Evolutionary conservation across 805 yeast species (phyloP).

Genomic region (Candida cerambycidarum): DNA sequence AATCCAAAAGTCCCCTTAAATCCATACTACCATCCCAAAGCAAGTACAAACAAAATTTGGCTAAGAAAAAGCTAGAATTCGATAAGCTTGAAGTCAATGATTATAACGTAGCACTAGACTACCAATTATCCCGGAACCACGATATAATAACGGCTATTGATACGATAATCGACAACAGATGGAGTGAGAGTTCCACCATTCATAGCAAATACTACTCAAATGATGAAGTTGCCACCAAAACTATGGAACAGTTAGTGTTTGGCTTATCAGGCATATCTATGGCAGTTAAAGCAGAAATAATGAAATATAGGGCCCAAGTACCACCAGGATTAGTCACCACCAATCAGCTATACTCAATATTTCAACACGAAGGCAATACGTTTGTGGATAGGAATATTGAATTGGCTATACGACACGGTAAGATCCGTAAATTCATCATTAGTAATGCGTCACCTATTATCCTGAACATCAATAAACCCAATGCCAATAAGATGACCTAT

Average conservation of each 20-base stretch:
- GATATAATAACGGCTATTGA: constrained; percentile 33
- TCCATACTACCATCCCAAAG: constrained; percentile 27
- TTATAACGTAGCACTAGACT: constrained; percentile 42
- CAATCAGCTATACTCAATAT: constrained; percentile 51
- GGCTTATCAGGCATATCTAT: constrained; percentile 34
- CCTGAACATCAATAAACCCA: constrained; percentile 32
- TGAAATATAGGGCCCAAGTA: constrained; percentile 34
- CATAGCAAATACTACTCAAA: constrained; percentile 24
- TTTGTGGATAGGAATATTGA: constrained; percentile 50
- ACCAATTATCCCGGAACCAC: constrained; percentile 30
- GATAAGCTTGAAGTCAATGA: constrained; percentile 17
- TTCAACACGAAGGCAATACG: constrained; percentile 45
- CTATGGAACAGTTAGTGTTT: constrained; percentile 31
- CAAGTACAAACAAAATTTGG: constrained; percentile 20
- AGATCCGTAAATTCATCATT: constrained; percentile 39
- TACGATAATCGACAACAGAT: constrained; percentile 32
- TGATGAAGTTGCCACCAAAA: constrained; percentile 10
- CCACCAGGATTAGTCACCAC: constrained; percentile 43
- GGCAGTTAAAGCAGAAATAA: constrained; percentile 35
- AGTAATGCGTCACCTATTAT: constrained; percentile 47
- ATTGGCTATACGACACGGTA: constrained; percentile 33
- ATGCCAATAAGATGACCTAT: constrained; percentile 39
- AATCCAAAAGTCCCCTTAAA: constrained; percentile 25
- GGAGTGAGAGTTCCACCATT: constrained; percentile 36
- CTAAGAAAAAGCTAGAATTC: constrained; percentile 9